phyloP scores from a whole-genome alignment of 306 rosid species.

The Cucumis sativus region Cucumber_9930_V3 NC_026657.2:38115501-38116000 shows the following conservation, averaged over 20 bases:
- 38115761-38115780: conserved; percentile 92
- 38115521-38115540: neutral
- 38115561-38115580: neutral
- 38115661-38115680: neutral
- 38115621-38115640: neutral
- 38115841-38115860: neutral
- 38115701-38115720: conserved; percentile 87
- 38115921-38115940: conserved; percentile 61
- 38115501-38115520: neutral
- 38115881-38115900: conserved; percentile 81
- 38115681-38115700: neutral
- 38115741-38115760: conserved; percentile 68
- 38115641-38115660: neutral
- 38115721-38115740: conserved; percentile 81
- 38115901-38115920: conserved; percentile 80
- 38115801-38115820: conserved; percentile 8
- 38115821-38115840: neutral
- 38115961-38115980: conserved; percentile 83
- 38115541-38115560: neutral
- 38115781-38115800: conserved; percentile 16
- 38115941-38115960: conserved; percentile 76
- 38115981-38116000: conserved; percentile 67
- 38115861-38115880: conserved; percentile 21
- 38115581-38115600: neutral
- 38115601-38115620: neutral